Evolutionary conservation across 2,329 filamentous ascomycete species (phyloP).

Genomic region (Byssothecium circinans): DNA sequence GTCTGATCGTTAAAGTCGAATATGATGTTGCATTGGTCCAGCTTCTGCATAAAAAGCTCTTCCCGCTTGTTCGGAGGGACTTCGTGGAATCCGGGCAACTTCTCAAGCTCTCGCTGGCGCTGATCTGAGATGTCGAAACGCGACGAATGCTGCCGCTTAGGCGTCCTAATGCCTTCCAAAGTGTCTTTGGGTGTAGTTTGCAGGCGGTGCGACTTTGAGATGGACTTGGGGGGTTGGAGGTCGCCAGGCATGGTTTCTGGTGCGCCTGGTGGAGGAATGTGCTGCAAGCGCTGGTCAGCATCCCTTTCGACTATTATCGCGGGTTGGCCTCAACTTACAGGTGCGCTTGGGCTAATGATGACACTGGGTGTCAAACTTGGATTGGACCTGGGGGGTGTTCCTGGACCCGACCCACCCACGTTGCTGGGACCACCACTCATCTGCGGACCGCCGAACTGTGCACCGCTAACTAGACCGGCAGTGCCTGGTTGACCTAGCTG

Average conservation of each 20-base stretch:
- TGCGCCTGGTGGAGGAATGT: constrained; percentile 87
- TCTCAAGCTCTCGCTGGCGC: constrained; percentile 84
- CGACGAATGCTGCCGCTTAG: constrained; percentile 95
- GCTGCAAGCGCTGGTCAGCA: constrained; percentile 54
- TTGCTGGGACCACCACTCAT: constrained; percentile 38
- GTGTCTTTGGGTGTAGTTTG: constrained; percentile 96
- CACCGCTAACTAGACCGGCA: constrained; percentile 29
- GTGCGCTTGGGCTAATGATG: constrained; percentile 90
- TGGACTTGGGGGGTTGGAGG: constrained; percentile 88
- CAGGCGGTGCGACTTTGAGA: constrained; percentile 83
- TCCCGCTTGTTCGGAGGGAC: constrained; percentile 92
- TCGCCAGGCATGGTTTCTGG: constrained; percentile 98
- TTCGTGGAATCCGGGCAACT: constrained; percentile 96
- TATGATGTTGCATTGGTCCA: constrained; percentile 99
- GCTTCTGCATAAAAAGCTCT: constrained; percentile 99
- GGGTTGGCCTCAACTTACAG: constrained; percentile 45
- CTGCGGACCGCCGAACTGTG: constrained; percentile 39
- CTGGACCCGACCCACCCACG: constrained; percentile 53
- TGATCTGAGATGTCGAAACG: constrained; percentile 97
- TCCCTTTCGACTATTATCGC: not conserved
- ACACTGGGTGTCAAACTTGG: constrained; percentile 77
- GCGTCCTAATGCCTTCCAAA: constrained; percentile 90
- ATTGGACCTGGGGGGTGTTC: constrained; percentile 65
- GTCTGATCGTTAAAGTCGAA: constrained; percentile 99
- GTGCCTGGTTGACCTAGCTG: constrained; percentile 38